Evolutionary conservation across 768 basidiomycete species (phyloP).

Genomic region (Lyophyllum semitale): DNA sequence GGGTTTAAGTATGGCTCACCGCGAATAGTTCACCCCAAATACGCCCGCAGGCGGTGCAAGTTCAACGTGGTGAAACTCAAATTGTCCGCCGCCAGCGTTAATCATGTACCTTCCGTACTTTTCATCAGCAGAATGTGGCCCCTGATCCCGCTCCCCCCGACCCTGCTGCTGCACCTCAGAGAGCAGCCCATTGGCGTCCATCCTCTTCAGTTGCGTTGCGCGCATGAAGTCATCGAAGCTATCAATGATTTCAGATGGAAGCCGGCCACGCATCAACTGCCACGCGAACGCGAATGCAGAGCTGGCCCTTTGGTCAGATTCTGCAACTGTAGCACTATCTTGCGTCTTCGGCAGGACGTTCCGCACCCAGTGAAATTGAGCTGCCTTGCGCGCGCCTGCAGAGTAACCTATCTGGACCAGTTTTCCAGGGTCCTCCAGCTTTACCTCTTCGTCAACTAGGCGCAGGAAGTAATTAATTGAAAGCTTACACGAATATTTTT

Average conservation of each 20-base stretch:
- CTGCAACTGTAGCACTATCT: too few relatives aligned
- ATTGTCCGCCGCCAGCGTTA: neutral
- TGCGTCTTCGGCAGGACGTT: too few relatives aligned
- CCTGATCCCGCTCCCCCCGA: too few relatives aligned
- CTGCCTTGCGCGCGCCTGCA: neutral
- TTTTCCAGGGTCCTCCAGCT: neutral
- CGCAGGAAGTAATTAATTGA: neutral
- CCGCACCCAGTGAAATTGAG: neutral
- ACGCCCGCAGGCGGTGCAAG: conserved; percentile 6
- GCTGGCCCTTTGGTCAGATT: too few relatives aligned
- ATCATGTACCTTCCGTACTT: neutral
- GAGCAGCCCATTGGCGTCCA: neutral
- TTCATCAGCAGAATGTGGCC: too few relatives aligned
- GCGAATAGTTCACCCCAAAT: neutral
- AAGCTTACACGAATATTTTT: neutral
- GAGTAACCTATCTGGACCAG: neutral
- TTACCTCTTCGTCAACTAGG: neutral
- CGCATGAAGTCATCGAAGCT: neutral
- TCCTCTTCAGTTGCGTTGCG: neutral
- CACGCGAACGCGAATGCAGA: neutral
- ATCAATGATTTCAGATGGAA: neutral
- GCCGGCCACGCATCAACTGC: neutral
- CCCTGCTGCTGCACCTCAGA: neutral
- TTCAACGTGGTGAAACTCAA: neutral
- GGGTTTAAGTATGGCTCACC: neutral